Evolutionary conservation across 1,284 basidiomycete genomes (phyloP).

Genomic region (Schizopora paradoxa): DNA sequence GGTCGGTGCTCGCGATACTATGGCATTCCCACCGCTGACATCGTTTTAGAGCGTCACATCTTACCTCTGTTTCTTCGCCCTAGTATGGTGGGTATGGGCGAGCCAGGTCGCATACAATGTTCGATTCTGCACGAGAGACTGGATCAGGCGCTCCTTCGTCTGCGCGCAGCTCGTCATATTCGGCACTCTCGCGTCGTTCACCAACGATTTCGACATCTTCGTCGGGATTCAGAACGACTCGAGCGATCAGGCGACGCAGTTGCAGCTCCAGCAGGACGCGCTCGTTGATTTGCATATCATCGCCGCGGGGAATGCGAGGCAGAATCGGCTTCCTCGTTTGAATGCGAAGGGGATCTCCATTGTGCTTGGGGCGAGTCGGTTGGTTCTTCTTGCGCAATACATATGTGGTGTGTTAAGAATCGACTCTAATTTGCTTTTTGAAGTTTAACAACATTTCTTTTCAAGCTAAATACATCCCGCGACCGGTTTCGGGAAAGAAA

Average conservation of each 20-base stretch:
- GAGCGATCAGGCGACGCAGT: not conserved
- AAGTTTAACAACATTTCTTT: not conserved
- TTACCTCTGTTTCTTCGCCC: conserved; percentile 15
- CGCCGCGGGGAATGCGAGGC: conserved; percentile 1
- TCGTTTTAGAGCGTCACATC: conserved; percentile 9
- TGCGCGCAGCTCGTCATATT: conserved; percentile 17
- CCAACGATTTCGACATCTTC: conserved; percentile 16
- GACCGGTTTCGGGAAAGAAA: not conserved
- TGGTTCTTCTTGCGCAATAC: conserved; percentile 17
- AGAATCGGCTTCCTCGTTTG: conserved; percentile 9
- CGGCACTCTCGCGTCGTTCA: conserved; percentile 17
- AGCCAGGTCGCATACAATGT: conserved; percentile 14
- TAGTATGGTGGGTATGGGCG: conserved; percentile 21
- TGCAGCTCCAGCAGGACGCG: not conserved
- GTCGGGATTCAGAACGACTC: conserved; percentile 3
- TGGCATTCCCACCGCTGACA: no score
- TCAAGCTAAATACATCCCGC: not conserved
- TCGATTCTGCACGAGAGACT: conserved; percentile 15
- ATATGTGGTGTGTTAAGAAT: conserved; percentile 10
- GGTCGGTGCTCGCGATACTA: not conserved
- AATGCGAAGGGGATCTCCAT: conserved; percentile 18
- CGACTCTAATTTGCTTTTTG: not conserved
- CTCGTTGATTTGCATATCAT: not conserved
- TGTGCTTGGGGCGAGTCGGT: conserved; percentile 14
- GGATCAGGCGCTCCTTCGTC: conserved; percentile 15